These are phyloP conservation scores for Chlorella sp. DNA, from an alignment of 139 green algal genomes.

Conservation along the genomic window DNA sequence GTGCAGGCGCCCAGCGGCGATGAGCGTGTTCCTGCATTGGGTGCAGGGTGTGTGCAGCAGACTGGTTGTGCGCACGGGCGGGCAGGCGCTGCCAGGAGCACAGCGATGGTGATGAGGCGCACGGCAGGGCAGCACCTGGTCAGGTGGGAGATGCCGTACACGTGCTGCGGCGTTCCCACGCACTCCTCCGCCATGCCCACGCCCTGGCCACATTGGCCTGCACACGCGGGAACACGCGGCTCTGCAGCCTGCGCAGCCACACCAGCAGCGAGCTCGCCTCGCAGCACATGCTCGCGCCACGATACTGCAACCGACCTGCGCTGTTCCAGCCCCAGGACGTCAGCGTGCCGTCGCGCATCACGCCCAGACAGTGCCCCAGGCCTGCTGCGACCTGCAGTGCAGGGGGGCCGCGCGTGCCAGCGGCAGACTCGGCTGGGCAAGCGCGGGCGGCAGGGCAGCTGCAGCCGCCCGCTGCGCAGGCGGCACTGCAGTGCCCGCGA, in stretches of 20 bases:
- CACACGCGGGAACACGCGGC: no score
- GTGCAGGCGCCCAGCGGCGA: slow-evolving; percentile 43
- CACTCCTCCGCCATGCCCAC: slow-evolving; percentile 7
- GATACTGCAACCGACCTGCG: neutral
- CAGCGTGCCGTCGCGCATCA: slow-evolving; percentile 35
- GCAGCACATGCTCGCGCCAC: no score
- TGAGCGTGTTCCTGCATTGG: slow-evolving; percentile 6
- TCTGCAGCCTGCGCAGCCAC: no score
- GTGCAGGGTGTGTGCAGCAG: neutral
- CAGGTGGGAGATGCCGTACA: slow-evolving; percentile 46
- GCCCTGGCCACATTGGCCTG: slow-evolving; percentile 29
- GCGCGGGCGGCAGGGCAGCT: neutral
- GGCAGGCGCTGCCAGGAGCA: no score
- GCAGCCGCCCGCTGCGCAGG: neutral
- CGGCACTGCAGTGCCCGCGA: neutral
- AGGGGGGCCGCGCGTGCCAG: neutral
- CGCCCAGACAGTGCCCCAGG: slow-evolving; percentile 39
- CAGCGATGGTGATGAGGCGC: no score
- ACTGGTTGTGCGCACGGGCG: neutral
- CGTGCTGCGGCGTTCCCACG: slow-evolving; percentile 2
- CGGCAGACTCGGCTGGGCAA: no score
- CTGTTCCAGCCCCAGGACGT: slow-evolving; percentile 47
- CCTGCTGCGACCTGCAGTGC: slow-evolving; percentile 21
- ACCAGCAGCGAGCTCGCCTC: no score
- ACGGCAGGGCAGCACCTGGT: no score